Evolutionary conservation across 164 flowering plant species (phyloP), one percentile per base, ranked within the genome.

Genomic region (Tetracentron sinense): DNA sequence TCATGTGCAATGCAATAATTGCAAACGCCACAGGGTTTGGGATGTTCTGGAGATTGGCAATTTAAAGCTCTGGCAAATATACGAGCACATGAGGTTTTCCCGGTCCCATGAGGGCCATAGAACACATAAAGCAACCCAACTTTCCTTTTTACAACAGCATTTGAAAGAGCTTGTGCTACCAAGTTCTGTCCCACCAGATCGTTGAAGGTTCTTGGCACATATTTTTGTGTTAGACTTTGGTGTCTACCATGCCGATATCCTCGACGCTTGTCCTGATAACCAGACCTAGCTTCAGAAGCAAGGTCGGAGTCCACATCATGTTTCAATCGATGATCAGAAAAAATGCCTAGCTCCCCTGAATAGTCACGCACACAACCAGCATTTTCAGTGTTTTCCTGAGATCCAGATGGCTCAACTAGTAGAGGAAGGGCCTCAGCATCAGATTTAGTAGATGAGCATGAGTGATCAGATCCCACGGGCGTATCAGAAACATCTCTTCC

Each of bases 81-180:
- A 4, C 94, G 91, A 42, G 99, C 97, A 55, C 89, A 89, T 0
- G 99, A 95, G 30, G 99, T 91, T 72, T 95, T 95, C 22, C 99
- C 99, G 2, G 97, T 92, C 19, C 99, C 99, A 75, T 85, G 97
- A 67, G 97, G 97, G 19, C 99, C 99, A 72, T 92, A 82, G 69
- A 95, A 95, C 50, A 92, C 89, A 76, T 95, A 92, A 2, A 95
- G 73, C 59, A 87, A 52, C 33, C 97, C 97, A 54, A 95, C 75
- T 75, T 82, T 92, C 73, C 83, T 79, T 69, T 71, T 82, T 42
- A 61, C 60, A 58, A 85, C 82, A 59, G 99, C 99, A 81, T 95
- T 95, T 30, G 94, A 82, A 72, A 95, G 96, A 73, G 99, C 99
- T 72, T 84, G 99, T 6, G 75, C 81, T 0, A 87, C 99, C 73